These are phyloP conservation scores for Vitis amurensis DNA, from an alignment of 164 flowering plant species.

Conservation along the genomic window DNA sequence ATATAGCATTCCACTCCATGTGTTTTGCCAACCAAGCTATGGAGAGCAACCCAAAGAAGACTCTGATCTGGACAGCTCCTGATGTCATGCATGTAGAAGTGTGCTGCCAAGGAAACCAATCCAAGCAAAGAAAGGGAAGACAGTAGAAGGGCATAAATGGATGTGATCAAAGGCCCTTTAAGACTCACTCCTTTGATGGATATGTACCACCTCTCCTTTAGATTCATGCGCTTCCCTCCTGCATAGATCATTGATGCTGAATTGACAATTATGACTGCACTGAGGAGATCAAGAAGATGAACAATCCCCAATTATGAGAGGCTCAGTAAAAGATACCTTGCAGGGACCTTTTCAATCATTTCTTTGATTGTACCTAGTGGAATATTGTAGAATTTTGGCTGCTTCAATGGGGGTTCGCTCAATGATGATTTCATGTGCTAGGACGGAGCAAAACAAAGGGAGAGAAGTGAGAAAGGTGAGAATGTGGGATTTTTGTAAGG, in stretches of 20 bases:
- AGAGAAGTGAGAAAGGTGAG: constrained; percentile 19
- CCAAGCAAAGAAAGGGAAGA: not conserved
- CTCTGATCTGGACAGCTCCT: not conserved
- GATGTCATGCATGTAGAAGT: not conserved
- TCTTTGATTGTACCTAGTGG: too few species aligned
- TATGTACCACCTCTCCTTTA: not conserved
- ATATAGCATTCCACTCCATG: constrained; percentile 11
- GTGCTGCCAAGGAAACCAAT: not conserved
- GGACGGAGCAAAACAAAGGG: constrained; percentile 19
- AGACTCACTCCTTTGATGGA: not conserved
- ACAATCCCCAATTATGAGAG: not conserved
- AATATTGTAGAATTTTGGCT: not conserved
- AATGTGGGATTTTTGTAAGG: constrained; percentile 14
- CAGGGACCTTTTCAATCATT: too few species aligned
- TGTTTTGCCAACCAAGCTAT: not conserved
- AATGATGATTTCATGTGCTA: constrained; percentile 18
- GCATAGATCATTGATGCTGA: not conserved
- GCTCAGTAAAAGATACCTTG: too few species aligned
- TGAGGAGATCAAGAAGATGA: constrained; percentile 1
- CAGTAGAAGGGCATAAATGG: not conserved
- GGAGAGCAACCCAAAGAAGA: not conserved
- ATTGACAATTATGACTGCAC: not conserved
- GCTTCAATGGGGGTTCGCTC: constrained; percentile 11
- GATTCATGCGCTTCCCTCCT: not conserved
- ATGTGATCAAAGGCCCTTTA: not conserved